These are phyloP conservation scores for Pochonia chlamydosporia DNA, from an alignment of 2,329 filamentous ascomycete genomes.

Conservation along the genomic window DNA sequence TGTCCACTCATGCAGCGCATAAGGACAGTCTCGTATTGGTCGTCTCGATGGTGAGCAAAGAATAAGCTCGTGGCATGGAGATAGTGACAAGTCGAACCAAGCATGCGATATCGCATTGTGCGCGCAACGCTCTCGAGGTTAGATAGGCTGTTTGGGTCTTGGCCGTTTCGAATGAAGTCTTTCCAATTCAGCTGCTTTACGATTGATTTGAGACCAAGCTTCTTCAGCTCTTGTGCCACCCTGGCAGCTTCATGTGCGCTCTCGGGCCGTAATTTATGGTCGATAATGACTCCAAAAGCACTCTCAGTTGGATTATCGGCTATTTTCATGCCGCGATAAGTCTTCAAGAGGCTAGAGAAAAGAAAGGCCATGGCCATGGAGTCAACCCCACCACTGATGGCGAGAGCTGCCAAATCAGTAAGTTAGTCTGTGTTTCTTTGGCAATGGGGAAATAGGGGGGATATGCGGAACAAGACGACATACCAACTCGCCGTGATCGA, in stretches of 20 bases:
- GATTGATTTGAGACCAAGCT: conserved; percentile 27
- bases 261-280: conserved; percentile 50
- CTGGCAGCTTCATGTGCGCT: conserved; percentile 46
- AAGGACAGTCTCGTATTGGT: conserved; percentile 84
- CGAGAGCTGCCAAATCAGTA: conserved; percentile 51
- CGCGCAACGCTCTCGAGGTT: conserved; percentile 77
- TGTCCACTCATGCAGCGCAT: conserved; percentile 69
- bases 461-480: conserved; percentile 10
- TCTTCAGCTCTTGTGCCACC: conserved; percentile 35
- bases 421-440: not conserved
- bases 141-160: conserved; percentile 33
- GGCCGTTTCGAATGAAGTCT: conserved; percentile 19
- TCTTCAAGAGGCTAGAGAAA: conserved; percentile 44
- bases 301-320: conserved; percentile 37
- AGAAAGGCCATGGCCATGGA: conserved; percentile 93
- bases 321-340: conserved; percentile 29
- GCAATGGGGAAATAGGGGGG: not conserved
- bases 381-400: conserved; percentile 88
- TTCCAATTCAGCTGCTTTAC: conserved; percentile 41
- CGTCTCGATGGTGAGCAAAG: conserved; percentile 82
- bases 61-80: conserved; percentile 55
- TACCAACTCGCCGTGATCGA: conserved; percentile 36
- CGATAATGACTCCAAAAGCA: conserved; percentile 45
- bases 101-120: conserved; percentile 61
- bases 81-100: conserved; percentile 57